Conservation (phyloP, 176 grass and related monocot genomes). For the Rhipidocladum racemiflorum region DNA sequence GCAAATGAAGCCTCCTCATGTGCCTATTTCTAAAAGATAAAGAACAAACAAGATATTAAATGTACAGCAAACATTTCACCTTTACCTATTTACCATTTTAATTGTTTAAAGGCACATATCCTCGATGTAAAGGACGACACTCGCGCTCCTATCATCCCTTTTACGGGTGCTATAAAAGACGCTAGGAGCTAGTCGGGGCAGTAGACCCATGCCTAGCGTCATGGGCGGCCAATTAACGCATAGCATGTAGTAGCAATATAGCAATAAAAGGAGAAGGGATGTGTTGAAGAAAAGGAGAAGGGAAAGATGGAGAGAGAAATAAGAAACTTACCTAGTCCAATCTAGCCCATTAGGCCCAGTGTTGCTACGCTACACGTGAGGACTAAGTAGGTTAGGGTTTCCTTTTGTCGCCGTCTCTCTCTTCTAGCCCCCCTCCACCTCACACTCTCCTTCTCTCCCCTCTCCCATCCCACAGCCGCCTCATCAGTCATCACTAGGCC, state of each 20-base stretch:
- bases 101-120: neutral
- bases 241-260: neutral
- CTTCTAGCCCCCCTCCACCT: neutral
- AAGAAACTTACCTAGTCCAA: neutral
- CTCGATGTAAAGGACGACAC: neutral
- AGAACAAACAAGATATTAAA: neutral
- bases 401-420: neutral
- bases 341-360: neutral
- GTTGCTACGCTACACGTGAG: neutral
- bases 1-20: neutral
- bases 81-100: neutral
- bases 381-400: neutral
- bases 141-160: neutral
- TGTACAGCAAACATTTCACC: neutral
- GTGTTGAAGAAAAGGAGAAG: neutral
- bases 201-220: no score
- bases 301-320: neutral
- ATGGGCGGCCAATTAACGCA: neutral
- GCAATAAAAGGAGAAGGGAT: neutral
- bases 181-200: no score
- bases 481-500: neutral
- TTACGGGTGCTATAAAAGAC: no score
- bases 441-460: neutral
- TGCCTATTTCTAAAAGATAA: neutral
- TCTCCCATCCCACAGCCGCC: fast-evolving